Base-by-base conservation (phyloP, 257 asterid genomes). In the Cordia subcordata region DNA sequence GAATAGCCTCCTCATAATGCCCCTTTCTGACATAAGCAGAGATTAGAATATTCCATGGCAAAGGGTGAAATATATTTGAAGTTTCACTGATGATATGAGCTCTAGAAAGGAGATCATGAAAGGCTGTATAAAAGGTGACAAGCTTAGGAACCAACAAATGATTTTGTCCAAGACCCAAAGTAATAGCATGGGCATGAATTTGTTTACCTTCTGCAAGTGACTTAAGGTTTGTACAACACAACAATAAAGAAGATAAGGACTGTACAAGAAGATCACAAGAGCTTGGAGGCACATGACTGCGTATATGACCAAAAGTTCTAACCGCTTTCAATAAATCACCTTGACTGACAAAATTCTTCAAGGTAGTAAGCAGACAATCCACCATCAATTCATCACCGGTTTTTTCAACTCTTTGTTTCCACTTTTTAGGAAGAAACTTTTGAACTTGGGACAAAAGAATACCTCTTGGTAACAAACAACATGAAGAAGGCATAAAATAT, bases 31-130 rank as follows among this genome's bases (percentile, higher is more conserved):
- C 85, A 49, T 79, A 91, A 0, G 94, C 85, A 11, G 92, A 84
- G 49, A 91, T 84, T 58, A 91, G 79, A 65, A 80, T 60, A 76
- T 88, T 91, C 98, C 98, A 91, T 10, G 86, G 88, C 61, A 85
- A 35, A 50, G 95, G 85, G 55, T 83, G 81, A 64, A 68, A 60
- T 55, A 75, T 61, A 49, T 75, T 63, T 17, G 96, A 77, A 53
- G 61, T 59, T 53, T 66, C 79, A 37, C 76, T 74, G 51, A 91
- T 23, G 38, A 58, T 54, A 66, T 67, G 80, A 51, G 90, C 96
- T 68, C 68, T 75, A 51, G 55, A 75, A 55, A 72, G 79, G 57
- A 65, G 78, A 63, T 37, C 73, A 63, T 37, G 72, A 65, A 79
- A 68, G 40, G 96, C 42, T 11, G 83, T 17, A 33, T 91, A 83